Evolutionary conservation across 164 flowering plant species (phyloP), one percentile per base, ranked within the genome.

Genomic region (Piper longum): DNA sequence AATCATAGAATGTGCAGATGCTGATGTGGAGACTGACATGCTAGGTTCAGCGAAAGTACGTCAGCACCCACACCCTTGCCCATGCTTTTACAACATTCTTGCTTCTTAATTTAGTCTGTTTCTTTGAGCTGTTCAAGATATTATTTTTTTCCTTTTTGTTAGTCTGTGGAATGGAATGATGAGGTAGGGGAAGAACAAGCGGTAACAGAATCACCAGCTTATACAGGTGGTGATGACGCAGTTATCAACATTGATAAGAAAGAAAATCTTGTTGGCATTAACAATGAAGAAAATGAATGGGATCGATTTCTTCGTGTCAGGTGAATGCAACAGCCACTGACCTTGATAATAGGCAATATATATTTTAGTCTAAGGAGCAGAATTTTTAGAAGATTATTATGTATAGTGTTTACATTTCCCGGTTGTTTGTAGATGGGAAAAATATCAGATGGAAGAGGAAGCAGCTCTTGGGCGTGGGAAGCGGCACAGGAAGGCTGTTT

Each of bases 381-480:
- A 48, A 2, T 0, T 48, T 9, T 9, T 48, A 13, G 52, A 5
- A 9, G 52, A 9, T 9, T 8, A 9, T 48, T 48, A 5, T 48
- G 14, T 9, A 1, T 48, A 39, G 3, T 14, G 42, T 59, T 26
- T 26, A 26, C 36, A 26, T 26, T 26, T 26, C 56, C 7, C 39
- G 4, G 68, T 74, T 68, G 56, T 42, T 65, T 64, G 14, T 75
- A 95, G 99, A 72, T 95, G 99, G 99, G 96, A 91, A 78, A 91
- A 78, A 63, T 85, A 85, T 78, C 96, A 87, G 67, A 86, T 26
- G 70, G 98, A 95, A 75, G 98, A 87, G 78, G 96, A 89, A 82
- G 99, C 99, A 64, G 83, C 87, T 75, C 96, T 95, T 79, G 99
- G 99, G 68, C 80, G 99, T 57, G 99, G 99, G 60, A 95, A 95